A percentile compares a stretch with the other conserved stretches of the same genome.
Conservation (phyloP, 192 early-diverging fungal genomes). For the Obelidium mucronatum region DNA sequence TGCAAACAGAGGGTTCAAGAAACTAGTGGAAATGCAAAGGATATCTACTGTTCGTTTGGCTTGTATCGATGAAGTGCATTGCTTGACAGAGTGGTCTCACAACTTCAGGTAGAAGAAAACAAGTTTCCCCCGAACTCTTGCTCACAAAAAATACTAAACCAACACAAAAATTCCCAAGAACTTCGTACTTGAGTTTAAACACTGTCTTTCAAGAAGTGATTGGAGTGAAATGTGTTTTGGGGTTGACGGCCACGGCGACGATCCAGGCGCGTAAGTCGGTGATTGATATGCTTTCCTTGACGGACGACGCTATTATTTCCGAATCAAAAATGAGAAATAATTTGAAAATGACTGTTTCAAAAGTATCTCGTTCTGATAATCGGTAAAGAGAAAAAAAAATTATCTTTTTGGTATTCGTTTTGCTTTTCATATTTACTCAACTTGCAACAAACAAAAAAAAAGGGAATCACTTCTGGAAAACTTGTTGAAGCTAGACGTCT, state of each 20-base stretch:
- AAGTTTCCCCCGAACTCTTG: not conserved
- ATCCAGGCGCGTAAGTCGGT: slow-evolving; percentile 56
- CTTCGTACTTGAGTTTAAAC: slow-evolving; percentile 67
- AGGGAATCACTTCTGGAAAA: slow-evolving; percentile 48
- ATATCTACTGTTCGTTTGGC: slow-evolving; percentile 66
- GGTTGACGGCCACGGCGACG: slow-evolving; percentile 80
- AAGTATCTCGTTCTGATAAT: slow-evolving; percentile 44
- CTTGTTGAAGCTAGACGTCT: slow-evolving; percentile 59
- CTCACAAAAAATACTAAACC: slow-evolving; percentile 4
- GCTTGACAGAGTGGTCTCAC: slow-evolving; percentile 86
- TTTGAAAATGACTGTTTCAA: slow-evolving; percentile 63
- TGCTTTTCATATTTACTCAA: not conserved
- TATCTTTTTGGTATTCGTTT: not conserved
- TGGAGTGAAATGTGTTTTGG: slow-evolving; percentile 63
- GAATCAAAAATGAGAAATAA: slow-evolving; percentile 65
- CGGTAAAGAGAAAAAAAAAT: not conserved
- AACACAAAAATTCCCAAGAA: slow-evolving; percentile 35
- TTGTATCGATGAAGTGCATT: slow-evolving; percentile 86
- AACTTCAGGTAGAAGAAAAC: slow-evolving; percentile 72
- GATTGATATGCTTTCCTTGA: slow-evolving; percentile 68
- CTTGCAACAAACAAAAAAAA: not conserved
- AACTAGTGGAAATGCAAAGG: slow-evolving; percentile 51
- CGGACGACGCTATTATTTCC: slow-evolving; percentile 59
- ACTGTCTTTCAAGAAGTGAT: slow-evolving; percentile 55
- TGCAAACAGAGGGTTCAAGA: slow-evolving; percentile 68